Evolutionary conservation across 345 rosid genomes (phyloP), one percentile per base, ranked within the genome.

Genomic region (Populus tremula): DNA sequence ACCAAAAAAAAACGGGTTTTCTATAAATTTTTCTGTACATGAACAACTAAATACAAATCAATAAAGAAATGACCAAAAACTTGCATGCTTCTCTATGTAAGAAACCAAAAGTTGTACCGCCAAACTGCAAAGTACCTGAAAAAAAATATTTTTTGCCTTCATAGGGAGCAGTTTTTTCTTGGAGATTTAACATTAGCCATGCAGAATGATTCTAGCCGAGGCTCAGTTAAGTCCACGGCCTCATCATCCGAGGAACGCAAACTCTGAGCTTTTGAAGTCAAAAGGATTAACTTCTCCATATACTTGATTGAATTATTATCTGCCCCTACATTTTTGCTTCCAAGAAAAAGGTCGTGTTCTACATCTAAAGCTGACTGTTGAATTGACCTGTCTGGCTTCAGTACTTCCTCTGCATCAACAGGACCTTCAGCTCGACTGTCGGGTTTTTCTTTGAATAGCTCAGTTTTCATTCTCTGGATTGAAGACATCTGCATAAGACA

Each of bases 171-270:
- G 67, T 75, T 82, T 82, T 81, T 62, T 87, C 81, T 81, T 56
- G 89, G 84, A 54, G 88, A 86, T 77, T 84, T 84, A 18, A 79
- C 39, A 75, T 83, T 89, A 54, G 74, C 87, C 82, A 92, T 14
- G 81, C 87, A 77, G 78, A 96, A 96, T 20, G 98, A 91, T 76
- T 96, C 98, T 33, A 92, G 87, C 61, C 96, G 90, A 41, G 99
- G 99, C 85, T 93, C 96, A 18, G 89, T 89, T 73, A 96, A 73
- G 87, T 96, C 99, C 67, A 96, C 93, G 29, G 83, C 33, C 77
- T 96, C 99, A 21, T 92, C 94, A 59, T 91, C 96, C 0, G 77
- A 83, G 74, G 81, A 81, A 74, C 47, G 86, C 35, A 64, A 73
- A 71, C 91, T 89, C 74, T 87, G 85, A 64, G 90, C 81, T 70